Base-by-base conservation (phyloP, 2,329 filamentous ascomycete genomes). In the Drechslerella coelobrocha region DNA sequence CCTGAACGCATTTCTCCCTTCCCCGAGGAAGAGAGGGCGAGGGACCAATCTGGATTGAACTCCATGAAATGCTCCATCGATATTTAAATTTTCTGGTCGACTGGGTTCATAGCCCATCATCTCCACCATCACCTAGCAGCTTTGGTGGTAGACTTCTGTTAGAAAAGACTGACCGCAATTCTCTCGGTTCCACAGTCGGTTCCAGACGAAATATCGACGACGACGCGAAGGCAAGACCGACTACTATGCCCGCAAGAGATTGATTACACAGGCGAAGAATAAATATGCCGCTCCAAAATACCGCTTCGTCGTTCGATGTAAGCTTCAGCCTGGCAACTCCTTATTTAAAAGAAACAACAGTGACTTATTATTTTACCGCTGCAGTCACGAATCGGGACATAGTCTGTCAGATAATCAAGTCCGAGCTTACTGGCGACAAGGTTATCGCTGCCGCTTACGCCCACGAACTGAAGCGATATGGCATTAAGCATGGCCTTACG, bases 211-310 rank as follows among this genome's bases (percentile, higher is more conserved):
- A 89, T 99, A 97, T 90, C 94, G 92, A 87, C 92, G 94, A 82
- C 89, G 94, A 83, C 88, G 91, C 77, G 81, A 89, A 80, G 94
- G 94, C 81, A 99, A 99, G 90, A 99, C 94, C 85, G 94, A 99
- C 83, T 99, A 99, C 91, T 97, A 97, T 83, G 94, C 94, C 81
- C 93, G 94, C 83, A 97, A 97, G 91, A 90, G 94, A 81, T 87
- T 99, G 83, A 94, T 97, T 86, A 92, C 91, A 85, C 94, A 99
- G 88, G 94, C 94, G 85, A 99, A 97, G 91, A 99, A 99, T 91
- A 99, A 99, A 90, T 99, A 97, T 90, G 96, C 96, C 85, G 90
- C 94, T 75, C 94, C 94, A 84, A 99, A 99, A 88, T 97, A 99
- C 89, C 91, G 94, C 81, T 89, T 99, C 80, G 94, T 99, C 77